Evolutionary conservation across 1,139 yeast genomes (phyloP).

Genomic region (Candida anutae): DNA sequence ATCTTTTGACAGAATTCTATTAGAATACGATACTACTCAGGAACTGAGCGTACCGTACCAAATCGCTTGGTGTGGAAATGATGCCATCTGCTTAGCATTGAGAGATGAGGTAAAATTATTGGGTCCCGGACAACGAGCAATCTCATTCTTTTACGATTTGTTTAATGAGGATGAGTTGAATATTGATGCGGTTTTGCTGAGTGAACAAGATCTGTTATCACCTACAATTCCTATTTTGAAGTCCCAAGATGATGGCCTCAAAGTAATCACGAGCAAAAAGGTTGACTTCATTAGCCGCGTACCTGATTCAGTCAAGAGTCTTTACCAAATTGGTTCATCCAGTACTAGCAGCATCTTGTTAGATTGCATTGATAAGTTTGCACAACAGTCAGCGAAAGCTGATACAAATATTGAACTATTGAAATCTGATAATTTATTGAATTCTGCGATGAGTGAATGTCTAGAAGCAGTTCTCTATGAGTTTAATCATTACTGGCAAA

Average conservation of each 20-base stretch:
- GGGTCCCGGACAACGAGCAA: slow-evolving; percentile 64
- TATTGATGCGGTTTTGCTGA: slow-evolving; percentile 13
- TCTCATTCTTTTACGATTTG: slow-evolving; percentile 38
- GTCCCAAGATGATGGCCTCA: slow-evolving; percentile 66
- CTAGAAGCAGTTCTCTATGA: slow-evolving; percentile 73
- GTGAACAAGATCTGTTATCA: slow-evolving; percentile 13
- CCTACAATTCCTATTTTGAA: slow-evolving; percentile 31
- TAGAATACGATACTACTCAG: slow-evolving; percentile 39
- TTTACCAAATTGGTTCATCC: slow-evolving; percentile 78
- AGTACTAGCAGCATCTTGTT: slow-evolving; percentile 75
- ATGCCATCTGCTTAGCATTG: slow-evolving; percentile 58
- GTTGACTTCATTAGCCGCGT: slow-evolving; percentile 67
- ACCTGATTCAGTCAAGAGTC: slow-evolving; percentile 44
- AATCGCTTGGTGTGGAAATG: slow-evolving; percentile 81
- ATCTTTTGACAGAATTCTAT: slow-evolving; percentile 43
- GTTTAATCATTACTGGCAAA: slow-evolving; percentile 72
- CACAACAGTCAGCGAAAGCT: slow-evolving; percentile 71
- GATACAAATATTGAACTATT: slow-evolving; percentile 61
- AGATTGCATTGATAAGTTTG: slow-evolving; percentile 73
- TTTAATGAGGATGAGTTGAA: slow-evolving; percentile 26
- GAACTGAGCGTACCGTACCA: slow-evolving; percentile 32
- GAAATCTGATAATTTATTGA: slow-evolving; percentile 46
- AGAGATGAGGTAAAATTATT: slow-evolving; percentile 61
- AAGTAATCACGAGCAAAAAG: slow-evolving; percentile 49
- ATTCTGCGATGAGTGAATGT: slow-evolving; percentile 63